phyloP scores from a whole-genome alignment of 1,284 basidiomycete genomes.

The Ganoderma lucidum region DNA sequence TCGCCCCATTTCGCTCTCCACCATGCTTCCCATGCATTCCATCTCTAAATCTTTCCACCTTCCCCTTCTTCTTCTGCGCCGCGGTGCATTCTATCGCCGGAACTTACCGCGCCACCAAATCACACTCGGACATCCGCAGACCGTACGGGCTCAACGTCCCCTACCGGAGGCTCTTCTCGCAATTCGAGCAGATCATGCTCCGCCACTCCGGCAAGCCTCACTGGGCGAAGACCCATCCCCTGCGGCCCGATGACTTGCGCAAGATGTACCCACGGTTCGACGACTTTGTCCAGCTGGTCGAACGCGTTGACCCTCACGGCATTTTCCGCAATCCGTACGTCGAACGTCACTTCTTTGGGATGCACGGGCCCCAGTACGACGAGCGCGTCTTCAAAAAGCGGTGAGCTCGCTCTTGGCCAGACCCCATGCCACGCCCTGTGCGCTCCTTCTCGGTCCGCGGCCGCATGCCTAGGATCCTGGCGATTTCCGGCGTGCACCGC shows the following conservation, averaged over 20 bases:
- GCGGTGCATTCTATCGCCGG: neutral
- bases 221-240: slow-evolving; percentile 95
- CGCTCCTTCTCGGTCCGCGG: neutral
- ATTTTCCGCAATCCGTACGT: slow-evolving; percentile 86
- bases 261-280: slow-evolving; percentile 85
- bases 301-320: slow-evolving; percentile 81
- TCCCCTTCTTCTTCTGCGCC: neutral
- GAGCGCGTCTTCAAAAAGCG: slow-evolving; percentile 61
- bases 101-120: slow-evolving; percentile 2
- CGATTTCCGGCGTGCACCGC: neutral
- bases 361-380: slow-evolving; percentile 51
- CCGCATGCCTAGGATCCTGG: neutral
- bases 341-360: slow-evolving; percentile 76
- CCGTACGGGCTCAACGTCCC: slow-evolving; percentile 92
- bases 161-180: slow-evolving; percentile 83
- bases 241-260: slow-evolving; percentile 73
- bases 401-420: slow-evolving; percentile 12
- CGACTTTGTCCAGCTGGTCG: slow-evolving; percentile 78
- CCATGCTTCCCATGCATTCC: slow-evolving; percentile 5
- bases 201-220: slow-evolving; percentile 88
- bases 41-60: neutral
- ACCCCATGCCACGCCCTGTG: neutral
- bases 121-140: slow-evolving; percentile 49
- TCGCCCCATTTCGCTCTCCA: slow-evolving; percentile 8
- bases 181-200: slow-evolving; percentile 81